These are phyloP conservation scores for Saxophila tyrrhenica DNA, from an alignment of 495 filamentous ascomycete species.

Conservation along the genomic window DNA sequence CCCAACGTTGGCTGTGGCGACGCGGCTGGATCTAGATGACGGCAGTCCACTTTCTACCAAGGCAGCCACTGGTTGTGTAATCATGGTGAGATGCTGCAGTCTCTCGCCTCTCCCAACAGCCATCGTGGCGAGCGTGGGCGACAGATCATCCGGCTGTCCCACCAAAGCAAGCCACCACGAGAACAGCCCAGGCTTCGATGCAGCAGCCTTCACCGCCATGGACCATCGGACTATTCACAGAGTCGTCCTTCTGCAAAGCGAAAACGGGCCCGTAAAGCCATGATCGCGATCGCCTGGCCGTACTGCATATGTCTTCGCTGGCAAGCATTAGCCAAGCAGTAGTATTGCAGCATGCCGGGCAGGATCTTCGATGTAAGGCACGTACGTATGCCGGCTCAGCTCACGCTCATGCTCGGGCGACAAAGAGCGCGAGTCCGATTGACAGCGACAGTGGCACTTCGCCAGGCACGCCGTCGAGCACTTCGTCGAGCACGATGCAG, in stretches of 20 bases:
- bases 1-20: neutral
- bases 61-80: no score
- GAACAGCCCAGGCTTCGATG: neutral
- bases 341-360: neutral
- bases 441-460: no score
- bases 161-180: neutral
- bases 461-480: no score
- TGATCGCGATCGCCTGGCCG: neutral
- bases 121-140: no score
- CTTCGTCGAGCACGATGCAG: no score
- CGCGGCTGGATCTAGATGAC: neutral
- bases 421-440: no score
- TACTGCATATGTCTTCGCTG: neutral
- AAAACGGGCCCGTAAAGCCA: neutral
- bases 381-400: neutral
- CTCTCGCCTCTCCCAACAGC: no score
- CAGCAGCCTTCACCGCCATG: neutral
- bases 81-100: no score
- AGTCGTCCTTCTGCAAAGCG: neutral
- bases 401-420: neutral
- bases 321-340: neutral
- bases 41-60: neutral
- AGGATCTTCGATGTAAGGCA: neutral
- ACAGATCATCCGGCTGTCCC: no score
- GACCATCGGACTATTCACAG: neutral